Evolutionary conservation across 106 monocot species (phyloP).

Genomic region (Dioscorea zingiberensis): DNA sequence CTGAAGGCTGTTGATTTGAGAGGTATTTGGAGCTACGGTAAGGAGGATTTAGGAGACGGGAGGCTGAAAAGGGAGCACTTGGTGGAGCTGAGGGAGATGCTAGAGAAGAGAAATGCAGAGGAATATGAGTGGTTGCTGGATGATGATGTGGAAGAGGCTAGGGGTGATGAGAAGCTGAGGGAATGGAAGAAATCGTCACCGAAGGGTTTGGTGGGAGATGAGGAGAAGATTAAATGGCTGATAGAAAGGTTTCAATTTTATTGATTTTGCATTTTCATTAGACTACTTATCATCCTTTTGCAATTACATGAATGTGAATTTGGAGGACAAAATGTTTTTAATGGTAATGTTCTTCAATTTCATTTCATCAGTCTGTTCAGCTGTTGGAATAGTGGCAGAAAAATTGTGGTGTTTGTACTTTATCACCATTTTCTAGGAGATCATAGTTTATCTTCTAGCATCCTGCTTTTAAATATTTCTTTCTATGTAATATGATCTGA

Average conservation of each 20-base stretch:
- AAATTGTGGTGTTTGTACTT: background rate
- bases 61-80: slow-evolving; percentile 54
- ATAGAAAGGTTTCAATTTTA: slow-evolving; percentile 39
- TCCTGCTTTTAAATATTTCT: background rate
- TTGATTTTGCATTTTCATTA: background rate
- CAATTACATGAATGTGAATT: too few relatives aligned
- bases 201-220: slow-evolving; percentile 22
- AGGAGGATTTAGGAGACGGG: slow-evolving; percentile 5
- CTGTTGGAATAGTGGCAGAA: background rate
- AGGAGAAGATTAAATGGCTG: slow-evolving; percentile 59
- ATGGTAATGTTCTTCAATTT: too few relatives aligned
- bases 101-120: slow-evolving; percentile 58
- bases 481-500: background rate
- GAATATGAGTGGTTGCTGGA: slow-evolving; percentile 55
- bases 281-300: background rate
- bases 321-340: too few relatives aligned
- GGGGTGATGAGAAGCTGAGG: background rate
- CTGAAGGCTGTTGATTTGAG: slow-evolving; percentile 9
- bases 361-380: too few relatives aligned
- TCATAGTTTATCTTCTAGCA: background rate
- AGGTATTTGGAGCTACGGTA: background rate
- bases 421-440: background rate
- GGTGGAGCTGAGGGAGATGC: slow-evolving; percentile 57
- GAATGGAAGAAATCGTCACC: background rate
- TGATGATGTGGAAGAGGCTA: slow-evolving; percentile 43